Evolutionary conservation across 352 stramenopile genomes (phyloP), one percentile per base, ranked within the genome.

Genomic region (Lagenidium sp.): DNA sequence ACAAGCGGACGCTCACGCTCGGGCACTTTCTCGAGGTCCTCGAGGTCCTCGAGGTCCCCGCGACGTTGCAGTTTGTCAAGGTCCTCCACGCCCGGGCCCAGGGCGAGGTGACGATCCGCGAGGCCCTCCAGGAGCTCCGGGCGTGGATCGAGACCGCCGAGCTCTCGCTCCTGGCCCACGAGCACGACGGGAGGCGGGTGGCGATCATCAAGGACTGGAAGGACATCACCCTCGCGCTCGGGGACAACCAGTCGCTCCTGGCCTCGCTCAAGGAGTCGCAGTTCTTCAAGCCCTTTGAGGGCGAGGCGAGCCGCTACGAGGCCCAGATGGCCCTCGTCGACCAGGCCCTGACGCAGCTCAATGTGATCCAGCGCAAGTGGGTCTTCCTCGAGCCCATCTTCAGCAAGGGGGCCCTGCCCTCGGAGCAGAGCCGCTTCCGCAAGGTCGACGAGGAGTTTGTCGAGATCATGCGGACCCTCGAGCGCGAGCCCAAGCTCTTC

Each of bases 341-440:
- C 44, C 66, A 92, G 22, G 76, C 71, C 13, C 44, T 97, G 0
- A 68, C 64, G 6, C 70, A 91, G 42, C 62, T 97, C 21, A 96
- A 97, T 53, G 36, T 83, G 6, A 94, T 98, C 30, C 94, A 98
- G 63, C 77, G 94, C 35, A 97, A 96, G 56, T 98, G 94, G 94
- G 77, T 98, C 23, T 98, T 98, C 51, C 74, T 98, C 12, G 94
- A 97, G 42, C 93, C 94, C 2, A 98, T 98, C 46, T 98, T 98
- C 57, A 82, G 71, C 3, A 93, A 94, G 47, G 89, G 92, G n/a
- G 84, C 89, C 2, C 66, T 98, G 13, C 93, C 94, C 0, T 80
- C 72, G 0, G 94, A 98, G 53, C 75, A 94, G 35, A 75, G 57
- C 19, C 73, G 87, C 6, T 98, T 98, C 53, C 68, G 80, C 38